These are phyloP conservation scores for Nyctanthes arbortristis DNA, from an alignment of 257 asterid species.

Conservation along the genomic window DNA sequence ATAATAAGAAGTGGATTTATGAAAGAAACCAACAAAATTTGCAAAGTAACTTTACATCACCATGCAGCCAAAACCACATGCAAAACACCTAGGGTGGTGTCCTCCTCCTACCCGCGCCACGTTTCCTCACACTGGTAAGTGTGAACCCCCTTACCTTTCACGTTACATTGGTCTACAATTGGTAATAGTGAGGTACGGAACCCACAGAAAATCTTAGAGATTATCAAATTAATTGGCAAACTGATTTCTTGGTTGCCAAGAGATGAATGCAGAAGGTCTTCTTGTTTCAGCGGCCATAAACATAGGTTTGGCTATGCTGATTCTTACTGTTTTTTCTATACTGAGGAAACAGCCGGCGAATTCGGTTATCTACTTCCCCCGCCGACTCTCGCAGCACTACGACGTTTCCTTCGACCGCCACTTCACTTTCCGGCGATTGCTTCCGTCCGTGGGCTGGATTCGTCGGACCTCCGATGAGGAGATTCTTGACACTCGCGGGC, in stretches of 20 bases:
- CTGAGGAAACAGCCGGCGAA: conserved; percentile 64
- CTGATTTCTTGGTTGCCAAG: not conserved
- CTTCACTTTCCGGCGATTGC: conserved; percentile 43
- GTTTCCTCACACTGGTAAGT: conserved; percentile 22
- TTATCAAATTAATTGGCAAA: not conserved
- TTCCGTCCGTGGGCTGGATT: conserved; percentile 79
- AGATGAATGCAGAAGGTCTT: conserved; percentile 70
- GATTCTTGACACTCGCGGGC: conserved; percentile 72
- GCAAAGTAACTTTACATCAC: not conserved
- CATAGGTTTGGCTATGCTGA: conserved; percentile 65
- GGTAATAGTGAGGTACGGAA: no score
- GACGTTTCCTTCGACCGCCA: conserved; percentile 35
- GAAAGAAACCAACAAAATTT: no score
- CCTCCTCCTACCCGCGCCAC: conserved; percentile 36
- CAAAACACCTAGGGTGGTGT: conserved; percentile 20
- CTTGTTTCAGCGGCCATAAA: conserved; percentile 73
- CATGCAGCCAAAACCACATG: conserved; percentile 17
- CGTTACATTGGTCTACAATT: no score
- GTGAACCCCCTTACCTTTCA: no score
- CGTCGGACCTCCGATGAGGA: conserved; percentile 68
- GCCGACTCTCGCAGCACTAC: conserved; percentile 72
- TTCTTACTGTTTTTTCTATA: conserved; percentile 66
- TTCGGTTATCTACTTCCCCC: conserved; percentile 71
- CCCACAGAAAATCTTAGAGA: no score
- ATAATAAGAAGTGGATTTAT: no score